Conservation (phyloP, 352 stramenopile species). For the Phytophthora crassamura region DNA sequence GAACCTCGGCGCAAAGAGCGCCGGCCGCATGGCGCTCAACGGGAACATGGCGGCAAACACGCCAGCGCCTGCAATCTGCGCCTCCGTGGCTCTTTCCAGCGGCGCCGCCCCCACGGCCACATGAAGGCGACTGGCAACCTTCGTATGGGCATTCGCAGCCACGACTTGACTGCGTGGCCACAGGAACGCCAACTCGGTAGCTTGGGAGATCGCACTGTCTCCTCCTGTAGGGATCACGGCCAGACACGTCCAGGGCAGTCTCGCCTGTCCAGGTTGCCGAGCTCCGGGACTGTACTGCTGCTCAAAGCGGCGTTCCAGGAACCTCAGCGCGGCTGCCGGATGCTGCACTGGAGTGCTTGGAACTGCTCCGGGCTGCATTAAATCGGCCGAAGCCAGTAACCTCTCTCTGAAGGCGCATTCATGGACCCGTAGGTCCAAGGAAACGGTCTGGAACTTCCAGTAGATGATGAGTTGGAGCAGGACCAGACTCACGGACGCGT, state of each 20-base stretch:
- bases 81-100: conserved; percentile 19
- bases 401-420: conserved; percentile 74
- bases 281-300: conserved; percentile 45
- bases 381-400: conserved; percentile 44
- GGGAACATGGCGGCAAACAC: conserved; percentile 46
- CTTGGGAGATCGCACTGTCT: conserved; percentile 34
- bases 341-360: conserved; percentile 21
- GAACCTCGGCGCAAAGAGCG: conserved; percentile 51
- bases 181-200: conserved; percentile 57
- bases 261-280: conserved; percentile 42
- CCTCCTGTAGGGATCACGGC: conserved; percentile 52
- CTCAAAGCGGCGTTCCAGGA: conserved; percentile 71
- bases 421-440: conserved; percentile 61
- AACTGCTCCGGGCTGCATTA: conserved; percentile 26
- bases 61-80: conserved; percentile 23
- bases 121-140: conserved; percentile 57
- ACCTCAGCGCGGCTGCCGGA: conserved; percentile 43
- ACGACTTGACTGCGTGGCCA: conserved; percentile 67
- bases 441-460: conserved; percentile 55
- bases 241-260: conserved; percentile 67
- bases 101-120: conserved; percentile 42
- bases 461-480: conserved; percentile 54
- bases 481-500: conserved; percentile 59
- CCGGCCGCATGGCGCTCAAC: conserved; percentile 39
- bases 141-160: conserved; percentile 19